These are phyloP conservation scores for Entophlyctis luteolus DNA, from an alignment of 192 early-diverging fungal genomes.

Conservation along the genomic window DNA sequence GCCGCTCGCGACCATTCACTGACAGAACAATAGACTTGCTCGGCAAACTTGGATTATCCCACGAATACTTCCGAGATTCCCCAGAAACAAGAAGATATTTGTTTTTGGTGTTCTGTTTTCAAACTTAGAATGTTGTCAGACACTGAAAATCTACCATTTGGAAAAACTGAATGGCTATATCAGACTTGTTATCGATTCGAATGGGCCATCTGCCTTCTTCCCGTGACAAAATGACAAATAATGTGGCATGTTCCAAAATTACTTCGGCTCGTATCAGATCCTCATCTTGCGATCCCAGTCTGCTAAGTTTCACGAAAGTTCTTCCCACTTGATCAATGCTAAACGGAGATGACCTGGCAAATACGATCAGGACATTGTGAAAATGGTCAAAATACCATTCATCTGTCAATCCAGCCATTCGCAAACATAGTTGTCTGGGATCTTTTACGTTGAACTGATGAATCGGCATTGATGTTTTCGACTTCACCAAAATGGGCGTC, in stretches of 20 bases:
- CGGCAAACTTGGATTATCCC: slow-evolving; percentile 79
- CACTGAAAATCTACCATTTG: slow-evolving; percentile 55
- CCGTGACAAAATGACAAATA: slow-evolving; percentile 80
- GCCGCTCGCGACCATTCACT: slow-evolving; percentile 70
- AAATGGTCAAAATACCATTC: slow-evolving; percentile 54
- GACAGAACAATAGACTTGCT: slow-evolving; percentile 71
- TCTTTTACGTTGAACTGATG: slow-evolving; percentile 64
- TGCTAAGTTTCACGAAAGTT: slow-evolving; percentile 71
- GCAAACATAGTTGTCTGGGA: slow-evolving; percentile 60
- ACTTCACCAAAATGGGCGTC: slow-evolving; percentile 38
- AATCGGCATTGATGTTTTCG: slow-evolving; percentile 59
- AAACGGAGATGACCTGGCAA: slow-evolving; percentile 58
- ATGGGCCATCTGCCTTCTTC: slow-evolving; percentile 86
- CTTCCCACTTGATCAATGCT: slow-evolving; percentile 83
- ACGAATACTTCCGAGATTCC: slow-evolving; percentile 73
- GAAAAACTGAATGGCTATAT: slow-evolving; percentile 70
- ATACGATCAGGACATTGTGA: neutral
- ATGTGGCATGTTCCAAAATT: slow-evolving; percentile 81
- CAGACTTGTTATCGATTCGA: slow-evolving; percentile 71
- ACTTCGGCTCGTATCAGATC: slow-evolving; percentile 78
- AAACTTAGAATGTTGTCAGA: neutral
- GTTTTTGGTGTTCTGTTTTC: slow-evolving; percentile 32
- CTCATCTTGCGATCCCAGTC: slow-evolving; percentile 51
- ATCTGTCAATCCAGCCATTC: slow-evolving; percentile 60
- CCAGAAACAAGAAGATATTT: slow-evolving; percentile 51